phyloP scores from a whole-genome alignment of 306 rosid genomes.

The Crotalaria pallida region DNA sequence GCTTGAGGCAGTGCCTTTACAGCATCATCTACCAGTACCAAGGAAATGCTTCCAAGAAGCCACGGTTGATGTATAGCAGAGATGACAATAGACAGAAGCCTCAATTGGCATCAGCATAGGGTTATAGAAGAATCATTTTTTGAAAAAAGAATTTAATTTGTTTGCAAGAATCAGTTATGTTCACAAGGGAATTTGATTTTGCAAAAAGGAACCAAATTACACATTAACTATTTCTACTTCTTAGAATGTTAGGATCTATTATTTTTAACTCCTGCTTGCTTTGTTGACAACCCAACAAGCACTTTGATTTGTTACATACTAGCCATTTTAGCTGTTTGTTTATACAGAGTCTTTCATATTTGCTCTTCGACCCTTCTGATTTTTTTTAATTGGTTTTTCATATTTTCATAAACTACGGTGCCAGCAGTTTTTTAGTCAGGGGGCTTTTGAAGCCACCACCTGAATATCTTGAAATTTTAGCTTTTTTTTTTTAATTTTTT shows the following conservation, averaged over 20 bases:
- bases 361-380: background rate
- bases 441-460: background rate
- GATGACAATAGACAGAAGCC: constrained; percentile 76
- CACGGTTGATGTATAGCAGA: constrained; percentile 57
- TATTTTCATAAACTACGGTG: background rate
- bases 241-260: background rate
- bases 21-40: constrained; percentile 90
- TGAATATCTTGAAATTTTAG: background rate
- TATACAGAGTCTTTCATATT: background rate
- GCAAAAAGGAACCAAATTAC: background rate
- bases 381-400: background rate
- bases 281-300: no score
- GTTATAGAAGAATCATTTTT: no score
- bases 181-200: background rate
- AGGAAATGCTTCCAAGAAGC: constrained; percentile 77
- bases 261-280: no score
- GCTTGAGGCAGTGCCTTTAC: constrained; percentile 83
- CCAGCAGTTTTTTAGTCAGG: background rate
- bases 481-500: background rate
- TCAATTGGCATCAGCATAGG: constrained; percentile 46
- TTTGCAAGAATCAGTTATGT: no score
- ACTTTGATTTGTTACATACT: no score
- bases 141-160: background rate
- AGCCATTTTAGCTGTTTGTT: no score
- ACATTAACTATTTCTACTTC: background rate